Evolutionary conservation across 169 alveolate species (phyloP).

Genomic region (Cystoisospora suis): DNA sequence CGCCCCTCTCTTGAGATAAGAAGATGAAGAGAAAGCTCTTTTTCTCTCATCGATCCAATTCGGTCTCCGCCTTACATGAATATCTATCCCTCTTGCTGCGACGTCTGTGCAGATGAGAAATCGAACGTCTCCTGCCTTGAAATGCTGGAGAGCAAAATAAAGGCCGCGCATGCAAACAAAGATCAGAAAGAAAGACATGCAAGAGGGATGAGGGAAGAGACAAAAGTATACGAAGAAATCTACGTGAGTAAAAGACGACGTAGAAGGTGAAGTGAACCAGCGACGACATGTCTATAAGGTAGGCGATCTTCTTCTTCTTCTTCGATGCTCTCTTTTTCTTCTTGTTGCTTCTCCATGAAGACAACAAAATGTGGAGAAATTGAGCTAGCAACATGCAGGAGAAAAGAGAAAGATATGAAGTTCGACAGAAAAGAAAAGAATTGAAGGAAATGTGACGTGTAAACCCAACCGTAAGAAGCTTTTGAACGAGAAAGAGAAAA

Average conservation of each 20-base stretch:
- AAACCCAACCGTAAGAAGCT: too few species aligned
- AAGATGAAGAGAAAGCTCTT: background rate
- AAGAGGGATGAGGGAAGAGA: background rate
- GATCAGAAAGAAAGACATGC: background rate
- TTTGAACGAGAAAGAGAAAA: too few species aligned
- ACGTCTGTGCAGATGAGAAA: constrained; percentile 76
- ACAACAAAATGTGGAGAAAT: too few species aligned
- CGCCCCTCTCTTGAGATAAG: background rate
- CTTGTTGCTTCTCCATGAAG: too few species aligned
- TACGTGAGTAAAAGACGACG: background rate
- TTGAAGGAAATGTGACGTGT: too few species aligned
- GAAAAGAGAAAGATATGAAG: too few species aligned
- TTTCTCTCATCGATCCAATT: too few species aligned
- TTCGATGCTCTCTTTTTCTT: background rate
- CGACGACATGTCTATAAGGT: background rate
- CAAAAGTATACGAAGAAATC: background rate
- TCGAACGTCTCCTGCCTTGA: constrained; percentile 67
- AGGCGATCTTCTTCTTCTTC: too few species aligned
- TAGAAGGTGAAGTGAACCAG: background rate
- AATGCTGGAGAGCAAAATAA: background rate
- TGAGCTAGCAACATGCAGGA: too few species aligned
- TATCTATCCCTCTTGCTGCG: constrained; percentile 76
- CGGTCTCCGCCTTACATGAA: constrained; percentile 22
- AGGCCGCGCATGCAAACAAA: background rate
- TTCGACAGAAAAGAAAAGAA: too few species aligned